These are phyloP conservation scores for Grifola frondosa DNA, from an alignment of 1,284 basidiomycete species.

Conservation along the genomic window DNA sequence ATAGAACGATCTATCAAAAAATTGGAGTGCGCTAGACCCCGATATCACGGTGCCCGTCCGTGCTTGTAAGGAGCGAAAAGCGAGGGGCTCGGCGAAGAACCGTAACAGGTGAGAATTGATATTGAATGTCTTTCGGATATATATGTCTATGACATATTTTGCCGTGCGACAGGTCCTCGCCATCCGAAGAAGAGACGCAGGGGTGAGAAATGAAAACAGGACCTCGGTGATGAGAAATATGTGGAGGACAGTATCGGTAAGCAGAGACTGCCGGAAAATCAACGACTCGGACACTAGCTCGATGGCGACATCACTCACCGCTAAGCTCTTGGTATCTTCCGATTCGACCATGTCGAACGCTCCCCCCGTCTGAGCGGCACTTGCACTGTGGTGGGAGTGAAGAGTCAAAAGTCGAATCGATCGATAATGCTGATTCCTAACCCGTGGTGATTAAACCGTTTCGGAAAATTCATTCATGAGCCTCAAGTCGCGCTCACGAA, in stretches of 20 bases:
- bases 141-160: no score
- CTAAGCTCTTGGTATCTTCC: no score
- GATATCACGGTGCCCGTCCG: constrained; percentile 45
- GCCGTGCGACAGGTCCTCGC: constrained; percentile 1
- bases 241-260: not conserved
- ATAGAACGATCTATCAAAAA: constrained; percentile 44
- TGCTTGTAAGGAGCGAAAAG: constrained; percentile 45
- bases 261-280: not conserved
- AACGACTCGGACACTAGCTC: no score
- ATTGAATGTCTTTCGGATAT: constrained; percentile 13
- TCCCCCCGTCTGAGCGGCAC: no score
- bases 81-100: constrained; percentile 28
- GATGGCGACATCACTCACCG: no score
- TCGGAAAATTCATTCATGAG: no score
- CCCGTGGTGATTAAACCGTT: no score
- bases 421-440: no score
- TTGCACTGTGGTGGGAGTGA: no score
- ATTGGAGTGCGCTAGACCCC: constrained; percentile 50
- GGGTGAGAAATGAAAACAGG: constrained; percentile 13
- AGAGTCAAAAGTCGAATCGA: no score
- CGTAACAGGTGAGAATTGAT: constrained; percentile 25
- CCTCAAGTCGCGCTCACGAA: no score
- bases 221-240: constrained; percentile 22
- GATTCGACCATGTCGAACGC: no score
- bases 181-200: constrained; percentile 10